Evolutionary conservation across 345 rosid species (phyloP), one percentile per base, ranked within the genome.

Genomic region (Eucalyptus regnans): DNA sequence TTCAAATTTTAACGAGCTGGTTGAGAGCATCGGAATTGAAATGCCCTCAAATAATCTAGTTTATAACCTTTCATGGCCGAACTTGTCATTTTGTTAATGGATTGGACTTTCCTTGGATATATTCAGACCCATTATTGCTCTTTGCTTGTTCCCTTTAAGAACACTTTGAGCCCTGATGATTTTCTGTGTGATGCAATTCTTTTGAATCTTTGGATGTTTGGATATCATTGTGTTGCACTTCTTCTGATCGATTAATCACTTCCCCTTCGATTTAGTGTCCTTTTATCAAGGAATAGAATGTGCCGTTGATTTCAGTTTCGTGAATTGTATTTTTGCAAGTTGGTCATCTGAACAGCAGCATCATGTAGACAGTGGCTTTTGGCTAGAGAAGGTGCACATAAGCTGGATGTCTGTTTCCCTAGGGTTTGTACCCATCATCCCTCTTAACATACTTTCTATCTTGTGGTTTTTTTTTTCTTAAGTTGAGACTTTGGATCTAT

Each of bases 1-100:
- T 48, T 48, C 49, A 48, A 48, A 48, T 48, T 48, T 48, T 48
- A 48, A 48, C 10, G 49, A 48, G 49, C 12, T 48, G 12, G 49
- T 48, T 48, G 49, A 92, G 93, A 92, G 91, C 92, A 89, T 88
- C 90, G 86, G 92, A 91, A 89, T 87, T 89, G 48, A 89, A 89
- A 90, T 92, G 91, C 91, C 93, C 92, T 91, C 94, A 91, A 93
- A 88, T 66, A 62, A 86, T 91, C 90, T 92, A 94, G 94, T 95
- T 94, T 90, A 92, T 89, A 89, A 92, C 91, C 93, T 91, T 91
- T 93, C 90, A 88, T 90, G 92, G 89, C 89, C 91, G 49, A 83
- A 86, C 81, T 86, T 91, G 56, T 90, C 87, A 50, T 86, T 58
- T 79, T 90, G 50, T 88, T 37, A 85, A 51, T 46, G 25, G 56